These are phyloP conservation scores for Backusella psychrophila DNA, from an alignment of 192 early-diverging fungal species.

Conservation along the genomic window DNA sequence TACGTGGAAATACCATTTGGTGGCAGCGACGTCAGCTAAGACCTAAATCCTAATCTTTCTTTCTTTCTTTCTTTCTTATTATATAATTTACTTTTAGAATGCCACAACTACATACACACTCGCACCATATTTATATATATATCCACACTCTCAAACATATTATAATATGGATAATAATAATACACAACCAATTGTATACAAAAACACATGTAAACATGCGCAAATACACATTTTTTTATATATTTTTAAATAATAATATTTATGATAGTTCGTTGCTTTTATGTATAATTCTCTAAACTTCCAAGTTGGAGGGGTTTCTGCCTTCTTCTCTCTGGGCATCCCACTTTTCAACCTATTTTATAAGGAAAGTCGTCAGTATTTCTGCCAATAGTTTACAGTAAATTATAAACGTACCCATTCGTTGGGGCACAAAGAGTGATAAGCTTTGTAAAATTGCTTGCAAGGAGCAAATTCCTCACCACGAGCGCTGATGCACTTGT, in stretches of 20 bases:
- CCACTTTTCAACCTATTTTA: slow-evolving; percentile 45
- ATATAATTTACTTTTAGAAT: neutral
- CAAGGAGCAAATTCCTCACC: slow-evolving; percentile 96
- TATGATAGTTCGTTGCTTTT: neutral
- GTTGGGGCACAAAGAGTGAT: slow-evolving; percentile 85
- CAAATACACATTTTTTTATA: neutral
- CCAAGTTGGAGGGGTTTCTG: slow-evolving; percentile 47
- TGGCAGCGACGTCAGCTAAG: slow-evolving; percentile 27
- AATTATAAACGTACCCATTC: slow-evolving; percentile 76
- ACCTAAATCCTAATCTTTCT: neutral
- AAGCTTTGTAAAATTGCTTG: slow-evolving; percentile 85
- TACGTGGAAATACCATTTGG: slow-evolving; percentile 33
- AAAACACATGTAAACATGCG: neutral
- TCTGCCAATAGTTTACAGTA: neutral
- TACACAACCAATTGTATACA: neutral
- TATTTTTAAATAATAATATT: slow-evolving; percentile 10
- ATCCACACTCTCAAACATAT: neutral
- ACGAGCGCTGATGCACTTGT: slow-evolving; percentile 87
- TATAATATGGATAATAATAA: slow-evolving; percentile 7
- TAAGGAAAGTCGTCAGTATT: neutral
- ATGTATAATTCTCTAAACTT: slow-evolving; percentile 32
- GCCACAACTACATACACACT: neutral
- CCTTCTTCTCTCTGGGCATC: slow-evolving; percentile 47
- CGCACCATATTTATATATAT: neutral
- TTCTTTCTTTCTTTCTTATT: neutral